Base-by-base conservation (phyloP, 192 early-diverging fungal species). In the Coemansia sp. region DNA sequence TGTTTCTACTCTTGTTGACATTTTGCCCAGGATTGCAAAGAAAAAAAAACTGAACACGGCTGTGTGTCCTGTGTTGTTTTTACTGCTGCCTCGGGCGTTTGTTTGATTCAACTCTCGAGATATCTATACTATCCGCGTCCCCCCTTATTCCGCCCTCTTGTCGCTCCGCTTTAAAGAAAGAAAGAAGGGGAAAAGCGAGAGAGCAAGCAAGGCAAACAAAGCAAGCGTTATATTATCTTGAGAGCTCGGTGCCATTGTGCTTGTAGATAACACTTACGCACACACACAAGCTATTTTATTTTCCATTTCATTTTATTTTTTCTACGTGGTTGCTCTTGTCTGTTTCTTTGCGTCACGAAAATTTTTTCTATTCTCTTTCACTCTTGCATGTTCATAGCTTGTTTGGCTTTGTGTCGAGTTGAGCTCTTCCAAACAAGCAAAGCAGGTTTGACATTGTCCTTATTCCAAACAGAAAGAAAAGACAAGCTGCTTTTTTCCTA, bases 321-420 rank as follows among this genome's bases (percentile, higher is more conserved):
- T 8, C 8, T 32, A 32, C 30, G 3, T 32, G 30, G 30, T 8
- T 42, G 39, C 16, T 10, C 39, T 42, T 42, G 39, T 42, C 39
- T 42, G 39, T 42, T 42, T 42, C 39, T 16, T 10, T 42, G 39
- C 39, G 1, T 42, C 13, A 10, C 39, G 13, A 16, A 18, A 16
- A 16, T 8, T 42, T 9, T 13, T 51, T 27, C 5, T 51, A 4
- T 23, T 23, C 22, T 22, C 22, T 51, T 51, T 16, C 22, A 51
- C 49, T 51, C 49, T 51, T 51, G 49, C 49, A 51, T 27, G 23
- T 51, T 22, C 49, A 51, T 27, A 25, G 49, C 49, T 51, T 9
- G 19, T 18, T 19, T 51, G 49, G 25, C 49, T 51, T 51, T 51
- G 49, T 51, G 49, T 23, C 22, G 22, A 27, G 23, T 9, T 51